Conservation (phyloP, 2,329 filamentous ascomycete genomes). For the Hymenoscyphus fructigenus region DNA sequence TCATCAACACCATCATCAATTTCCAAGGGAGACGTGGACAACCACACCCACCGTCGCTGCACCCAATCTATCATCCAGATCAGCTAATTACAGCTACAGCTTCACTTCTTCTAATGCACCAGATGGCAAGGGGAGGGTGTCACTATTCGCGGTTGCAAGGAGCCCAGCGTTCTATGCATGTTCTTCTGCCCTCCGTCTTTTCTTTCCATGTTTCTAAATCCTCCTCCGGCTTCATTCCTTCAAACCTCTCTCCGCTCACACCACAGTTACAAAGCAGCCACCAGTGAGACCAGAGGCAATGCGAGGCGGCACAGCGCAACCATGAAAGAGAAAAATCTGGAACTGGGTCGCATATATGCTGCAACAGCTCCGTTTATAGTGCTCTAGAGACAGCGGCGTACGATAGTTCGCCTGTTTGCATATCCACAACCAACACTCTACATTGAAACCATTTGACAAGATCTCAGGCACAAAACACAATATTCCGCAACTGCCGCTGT, state of each 20-base stretch:
- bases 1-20: too few relatives aligned
- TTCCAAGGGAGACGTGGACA: too few relatives aligned
- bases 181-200: constrained; percentile 15
- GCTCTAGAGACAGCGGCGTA: neutral
- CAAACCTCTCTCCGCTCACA: neutral
- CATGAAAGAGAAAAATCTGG: neutral
- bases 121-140: neutral
- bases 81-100: too few relatives aligned
- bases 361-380: neutral
- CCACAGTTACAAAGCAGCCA: neutral
- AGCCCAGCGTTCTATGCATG: constrained; percentile 23
- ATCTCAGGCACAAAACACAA: too few relatives aligned
- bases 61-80: neutral
- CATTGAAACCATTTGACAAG: too few relatives aligned
- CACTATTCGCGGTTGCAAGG: constrained; percentile 16
- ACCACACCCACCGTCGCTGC: too few relatives aligned
- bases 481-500: neutral
- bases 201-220: neutral
- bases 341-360: neutral
- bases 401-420: too few relatives aligned
- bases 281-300: constrained; percentile 5
- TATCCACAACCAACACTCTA: too few relatives aligned
- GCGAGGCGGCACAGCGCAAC: neutral
- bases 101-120: too few relatives aligned
- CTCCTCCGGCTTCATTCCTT: neutral